Base-by-base conservation (phyloP, 2,329 filamentous ascomycete species). In the Shiraia bambusicola region DNA sequence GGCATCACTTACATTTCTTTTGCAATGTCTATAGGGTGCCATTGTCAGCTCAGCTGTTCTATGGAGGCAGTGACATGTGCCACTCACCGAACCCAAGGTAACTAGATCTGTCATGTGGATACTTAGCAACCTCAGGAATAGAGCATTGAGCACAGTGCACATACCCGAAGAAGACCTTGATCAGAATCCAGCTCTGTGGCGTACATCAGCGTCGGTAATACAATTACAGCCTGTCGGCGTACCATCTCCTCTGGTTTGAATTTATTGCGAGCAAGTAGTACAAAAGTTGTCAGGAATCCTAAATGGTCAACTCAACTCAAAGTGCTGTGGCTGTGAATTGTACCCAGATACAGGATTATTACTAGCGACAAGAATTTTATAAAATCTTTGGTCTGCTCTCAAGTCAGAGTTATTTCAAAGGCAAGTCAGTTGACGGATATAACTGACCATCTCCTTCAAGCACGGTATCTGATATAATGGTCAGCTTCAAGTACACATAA, bases 261-360 rank as follows among this genome's bases (percentile, higher is more conserved):
- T 2, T 72, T 69, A 36, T 87, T 84, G 40, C 87, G 79, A n/a
- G 85, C 87, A 31, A 93, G 76, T 17, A 91, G 76, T 0, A 84
- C 84, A 57, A 92, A 92, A 0, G 89, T 95, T 0, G 91, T 95
- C 25, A 95, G 72, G 68, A 96, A 96, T 33, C 90, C 82, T 80
- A 49, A 12, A 11, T 3, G 3, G 8, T 22, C 19, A 22, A 8
- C 19, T 22, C 19, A 22, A 8, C 19, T 8, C 8, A 4, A 22
- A 8, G 19, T 8, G 19, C 8, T 22, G 8, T 22, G 24, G 27
- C 30, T 25, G 36, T 14, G 27, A 10, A 19, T 37, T 11, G 50
- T 60, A 81, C 79, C 88, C 34, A 93, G 72, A 63, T 95, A 95
- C 37, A 95, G 72, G 39, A 95, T 86, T 34, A 88, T 73, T 30